Evolutionary conservation across 2,329 filamentous ascomycete species (phyloP).

Genomic region (Apiospora koreana): DNA sequence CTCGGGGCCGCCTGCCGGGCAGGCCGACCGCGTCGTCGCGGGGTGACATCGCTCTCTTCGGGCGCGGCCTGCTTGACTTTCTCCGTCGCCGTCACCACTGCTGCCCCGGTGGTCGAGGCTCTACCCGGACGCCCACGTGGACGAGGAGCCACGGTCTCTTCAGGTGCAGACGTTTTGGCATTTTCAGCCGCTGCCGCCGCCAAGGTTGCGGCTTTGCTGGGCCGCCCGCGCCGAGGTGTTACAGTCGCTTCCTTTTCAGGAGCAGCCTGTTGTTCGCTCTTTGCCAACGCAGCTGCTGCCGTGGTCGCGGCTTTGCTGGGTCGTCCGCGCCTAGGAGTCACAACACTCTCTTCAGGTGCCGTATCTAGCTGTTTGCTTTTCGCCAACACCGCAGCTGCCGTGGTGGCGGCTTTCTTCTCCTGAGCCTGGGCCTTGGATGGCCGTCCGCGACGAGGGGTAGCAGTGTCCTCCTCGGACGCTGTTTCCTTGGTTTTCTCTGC

Average conservation of each 20-base stretch:
- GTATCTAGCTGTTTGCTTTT: not conserved
- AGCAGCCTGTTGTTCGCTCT: not conserved
- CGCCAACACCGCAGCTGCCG: not conserved
- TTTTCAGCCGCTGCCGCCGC: not conserved
- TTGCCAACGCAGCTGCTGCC: not conserved
- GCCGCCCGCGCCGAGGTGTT: not conserved
- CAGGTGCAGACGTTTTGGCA: too few species aligned
- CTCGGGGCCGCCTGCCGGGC: not conserved
- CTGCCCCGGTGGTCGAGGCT: not conserved
- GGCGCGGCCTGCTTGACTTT: not conserved
- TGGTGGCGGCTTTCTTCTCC: not conserved
- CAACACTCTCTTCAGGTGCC: too few species aligned
- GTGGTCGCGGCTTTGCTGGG: too few species aligned
- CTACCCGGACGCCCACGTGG: not conserved
- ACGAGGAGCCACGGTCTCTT: too few species aligned
- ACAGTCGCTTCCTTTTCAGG: not conserved
- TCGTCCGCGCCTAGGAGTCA: too few species aligned
- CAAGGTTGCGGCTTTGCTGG: not conserved
- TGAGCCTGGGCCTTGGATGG: not conserved
- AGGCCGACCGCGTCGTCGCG: not conserved
- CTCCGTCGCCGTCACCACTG: not conserved
- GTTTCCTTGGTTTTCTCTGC: not conserved
- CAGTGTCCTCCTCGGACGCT: not conserved
- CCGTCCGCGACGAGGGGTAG: not conserved
- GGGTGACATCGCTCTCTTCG: not conserved